Evolutionary conservation across 495 filamentous ascomycete genomes (phyloP), one percentile per base, ranked within the genome.

Genomic region (Podospora pseudocomata): DNA sequence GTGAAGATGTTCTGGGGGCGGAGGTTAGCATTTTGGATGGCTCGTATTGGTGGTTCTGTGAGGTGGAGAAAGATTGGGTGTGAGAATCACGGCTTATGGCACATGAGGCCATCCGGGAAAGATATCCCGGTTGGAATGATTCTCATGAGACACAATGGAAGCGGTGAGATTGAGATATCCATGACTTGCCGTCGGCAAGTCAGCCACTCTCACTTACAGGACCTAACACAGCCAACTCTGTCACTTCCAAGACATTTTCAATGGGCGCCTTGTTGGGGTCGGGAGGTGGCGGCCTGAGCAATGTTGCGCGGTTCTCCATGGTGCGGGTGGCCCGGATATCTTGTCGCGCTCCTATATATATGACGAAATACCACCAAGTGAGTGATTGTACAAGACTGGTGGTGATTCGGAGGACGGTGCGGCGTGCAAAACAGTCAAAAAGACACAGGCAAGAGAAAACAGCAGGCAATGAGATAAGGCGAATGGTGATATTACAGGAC

Each of bases 241-340:
- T 94, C 73, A 99, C 83, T 74, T 96, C 92, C 28, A 97, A 84
- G 23, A 90, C 87, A 79, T 94, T 94, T 81, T 99, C 95, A 71
- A 99, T 94, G 5, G 86, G 80, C 9, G 93, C 88, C 72, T 92
- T 91, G 74, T 86, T 86, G 26, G 86, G 79, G 77, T 95, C 88
- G 63, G 86, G 77, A 34, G 89, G 87, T 59, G 91, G 92, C 34
- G 92, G 89, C 68, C 88, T 84, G 64, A 96, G 88, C 58, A 98
- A 84, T 1, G 94, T 97, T 15, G 87, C 67, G 58, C 76, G 75
- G 49, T 71, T 58, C 0, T 34, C 57, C 72, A 75, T 49, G 39
- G 7, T 49, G 39, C 15, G 30, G 30, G 39, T 16, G 39, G 39
- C 39, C 39, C 39, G 39, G 39, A 16, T 49, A 49, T 13, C 39